Base-by-base conservation (phyloP, 2,329 filamentous ascomycete genomes). In the Beauveria rudraprayagi region DNA sequence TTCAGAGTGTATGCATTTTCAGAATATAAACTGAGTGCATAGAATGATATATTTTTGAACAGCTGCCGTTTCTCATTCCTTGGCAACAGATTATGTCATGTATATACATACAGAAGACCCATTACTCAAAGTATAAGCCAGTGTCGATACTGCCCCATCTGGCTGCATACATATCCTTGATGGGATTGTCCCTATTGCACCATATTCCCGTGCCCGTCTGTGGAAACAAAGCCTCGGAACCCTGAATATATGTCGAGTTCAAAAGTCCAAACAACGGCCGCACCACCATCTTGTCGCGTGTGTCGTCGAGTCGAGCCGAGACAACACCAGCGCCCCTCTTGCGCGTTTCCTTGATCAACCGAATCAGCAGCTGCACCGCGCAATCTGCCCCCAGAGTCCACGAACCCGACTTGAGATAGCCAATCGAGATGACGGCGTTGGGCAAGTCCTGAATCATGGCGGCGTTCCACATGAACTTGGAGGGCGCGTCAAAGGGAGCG, bases 341-440 rank as follows among this genome's bases (percentile, higher is more conserved):
- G n/a, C 6, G 30, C 30, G 43, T 4, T 19, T 24, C 34, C 40
- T 51, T 14, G 24, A 60, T 34, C 48, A 60, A 3, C 5, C 57
- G 24, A 5, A 60, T 26, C 17, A 53, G 24, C 5, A 60, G 17
- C 16, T 26, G 48, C 10, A 26, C 48, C 14, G 57, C 57, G 94
- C 77, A 75, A 61, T 89, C 86, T 0, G 83, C 81, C 2, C 86
- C 86, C 0, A 88, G 79, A 0, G 87, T 90, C 87, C 87, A 91
- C 0, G 81, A 82, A 5, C 26, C 41, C 0, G 82, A 80, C 51
- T 86, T 83, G 19, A 83, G 81, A 69, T 90, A 90, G 5, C 87
- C 88, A 44, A 87, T 76, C 37, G 88, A 75, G 57, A 85, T 77
- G 1, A 78, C 77, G 1, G 82, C 72, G 67, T 90, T 91, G 7